phyloP scores from a whole-genome alignment of 768 basidiomycete genomes.

The Paxillus rubicundulus region DNA sequence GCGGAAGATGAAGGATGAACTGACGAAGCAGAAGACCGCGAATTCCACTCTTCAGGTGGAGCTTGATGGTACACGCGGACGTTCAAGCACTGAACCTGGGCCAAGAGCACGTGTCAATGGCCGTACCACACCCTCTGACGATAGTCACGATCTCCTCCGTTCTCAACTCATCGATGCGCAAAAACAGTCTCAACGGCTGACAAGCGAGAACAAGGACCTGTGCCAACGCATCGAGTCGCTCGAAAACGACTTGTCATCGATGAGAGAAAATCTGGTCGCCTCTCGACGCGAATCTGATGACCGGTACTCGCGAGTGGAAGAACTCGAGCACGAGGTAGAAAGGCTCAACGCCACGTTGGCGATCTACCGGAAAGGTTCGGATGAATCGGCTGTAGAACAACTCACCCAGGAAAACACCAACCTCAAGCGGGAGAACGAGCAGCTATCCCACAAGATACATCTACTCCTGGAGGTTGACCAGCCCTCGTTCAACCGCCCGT shows the following conservation, averaged over 20 bases:
- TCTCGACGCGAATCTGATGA: constrained; percentile 81
- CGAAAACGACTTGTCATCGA: constrained; percentile 69
- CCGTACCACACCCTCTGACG: constrained; percentile 77
- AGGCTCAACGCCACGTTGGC: constrained; percentile 69
- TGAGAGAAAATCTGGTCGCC: constrained; percentile 66
- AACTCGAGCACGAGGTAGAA: constrained; percentile 78
- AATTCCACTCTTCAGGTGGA: constrained; percentile 84
- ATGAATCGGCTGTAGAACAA: constrained; percentile 77
- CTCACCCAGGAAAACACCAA: constrained; percentile 77
- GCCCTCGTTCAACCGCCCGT: constrained; percentile 63
- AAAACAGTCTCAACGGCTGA: constrained; percentile 68
- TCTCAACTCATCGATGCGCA: constrained; percentile 75
- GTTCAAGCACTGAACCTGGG: constrained; percentile 51
- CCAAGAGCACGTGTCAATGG: constrained; percentile 63
- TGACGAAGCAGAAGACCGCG: constrained; percentile 83
- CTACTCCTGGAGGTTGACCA: constrained; percentile 78
- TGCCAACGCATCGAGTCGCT: constrained; percentile 68
- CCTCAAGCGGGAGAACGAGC: constrained; percentile 82
- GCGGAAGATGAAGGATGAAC: constrained; percentile 92
- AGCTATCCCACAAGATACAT: constrained; percentile 88
- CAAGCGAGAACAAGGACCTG: constrained; percentile 73
- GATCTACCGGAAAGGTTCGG: constrained; percentile 71
- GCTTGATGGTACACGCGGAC: constrained; percentile 66
- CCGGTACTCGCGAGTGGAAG: constrained; percentile 69
- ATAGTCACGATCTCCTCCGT: constrained; percentile 61